Base-by-base conservation (phyloP, 768 basidiomycete genomes). In the Suillus alpinus region DNA sequence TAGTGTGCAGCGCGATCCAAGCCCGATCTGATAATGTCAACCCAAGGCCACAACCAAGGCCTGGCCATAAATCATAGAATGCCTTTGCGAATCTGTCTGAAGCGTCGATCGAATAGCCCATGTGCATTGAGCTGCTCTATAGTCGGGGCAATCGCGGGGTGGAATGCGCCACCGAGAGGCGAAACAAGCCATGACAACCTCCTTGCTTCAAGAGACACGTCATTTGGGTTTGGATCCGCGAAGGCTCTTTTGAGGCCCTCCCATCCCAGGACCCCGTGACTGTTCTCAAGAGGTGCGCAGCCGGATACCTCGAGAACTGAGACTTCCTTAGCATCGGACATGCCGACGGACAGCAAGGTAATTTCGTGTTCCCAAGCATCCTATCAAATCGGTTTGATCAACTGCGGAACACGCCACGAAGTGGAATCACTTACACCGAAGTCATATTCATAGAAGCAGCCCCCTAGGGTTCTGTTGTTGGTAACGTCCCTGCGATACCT, bases 161-260 rank as follows among this genome's bases (percentile, higher is more conserved):
- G 32, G 40, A 52, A 62, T 31, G 34, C 57, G 23, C 47, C 29
- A 9, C 59, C 62, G 4, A 55, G 44, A 32, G 41, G 16, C 8
- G 62, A 62, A 36, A 53, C 44, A 77, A 62, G 75, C 71, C 18
- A 58, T 72, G 56, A 59, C 73, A 37, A 81, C 43, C n/a, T 41
- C 10, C 59, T 39, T 16, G 62, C 59, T 59, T 44, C 52, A 26
- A 40, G 40, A 13, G 31, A 36, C 37, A 36, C 41, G 3, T 52
- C 41, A 40, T 55, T 31, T 1, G 40, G 51, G 44, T 60, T 41
- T 20, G 59, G 50, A 46, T 59, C 49, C 4, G 62, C 50, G 41
- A 62, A 62, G 23, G 52, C 62, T 40, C 43, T 59, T 23, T 60
- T 62, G n/a, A 62, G 59, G 2, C 41, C 62, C 26, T 61, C 62